A percentile compares a stretch with the other conserved stretches of the same genome.
These are phyloP conservation scores for Globisporangium acanthophoron DNA, from an alignment of 352 stramenopile genomes.

Conservation along the genomic window DNA sequence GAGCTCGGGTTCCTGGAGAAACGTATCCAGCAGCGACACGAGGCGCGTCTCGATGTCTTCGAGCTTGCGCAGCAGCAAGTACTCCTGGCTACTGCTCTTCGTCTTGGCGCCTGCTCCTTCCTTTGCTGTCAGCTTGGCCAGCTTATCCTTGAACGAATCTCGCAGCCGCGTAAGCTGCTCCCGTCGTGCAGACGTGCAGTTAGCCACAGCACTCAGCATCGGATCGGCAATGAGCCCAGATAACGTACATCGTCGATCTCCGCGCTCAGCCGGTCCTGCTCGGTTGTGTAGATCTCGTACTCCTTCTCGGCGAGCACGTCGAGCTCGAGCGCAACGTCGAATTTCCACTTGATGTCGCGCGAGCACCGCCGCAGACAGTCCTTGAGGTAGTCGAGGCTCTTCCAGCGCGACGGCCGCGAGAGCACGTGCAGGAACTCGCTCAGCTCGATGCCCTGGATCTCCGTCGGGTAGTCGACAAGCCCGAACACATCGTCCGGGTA, in stretches of 20 bases:
- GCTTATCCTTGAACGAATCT: conserved; percentile 62
- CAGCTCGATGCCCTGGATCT: conserved; percentile 51
- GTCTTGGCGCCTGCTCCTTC: conserved; percentile 8
- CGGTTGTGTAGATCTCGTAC: conserved; percentile 29
- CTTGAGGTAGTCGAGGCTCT: conserved; percentile 79
- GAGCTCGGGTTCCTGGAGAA: conserved; percentile 51
- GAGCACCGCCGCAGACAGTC: conserved; percentile 69
- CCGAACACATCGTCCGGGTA: conserved; percentile 58
- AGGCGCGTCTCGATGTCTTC: conserved; percentile 78
- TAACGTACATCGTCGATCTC: conserved; percentile 64
- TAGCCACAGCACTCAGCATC: neutral
- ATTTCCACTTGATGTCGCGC: conserved; percentile 79
- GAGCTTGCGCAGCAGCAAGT: conserved; percentile 68
- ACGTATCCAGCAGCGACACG: conserved; percentile 47
- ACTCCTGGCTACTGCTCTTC: conserved; percentile 21
- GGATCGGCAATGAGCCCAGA: neutral
- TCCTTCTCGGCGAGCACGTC: conserved; percentile 69
- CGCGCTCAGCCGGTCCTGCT: conserved; percentile 50
- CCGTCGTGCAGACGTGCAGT: neutral
- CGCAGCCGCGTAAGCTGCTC: conserved; percentile 47
- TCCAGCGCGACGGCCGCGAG: conserved; percentile 58
- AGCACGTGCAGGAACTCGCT: conserved; percentile 61
- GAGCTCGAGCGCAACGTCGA: conserved; percentile 56
- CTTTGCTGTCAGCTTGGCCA: conserved; percentile 22
- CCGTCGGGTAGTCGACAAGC: conserved; percentile 68